These are phyloP conservation scores for Ustilago esculenta DNA, from an alignment of 1,284 basidiomycete species.

Conservation along the genomic window DNA sequence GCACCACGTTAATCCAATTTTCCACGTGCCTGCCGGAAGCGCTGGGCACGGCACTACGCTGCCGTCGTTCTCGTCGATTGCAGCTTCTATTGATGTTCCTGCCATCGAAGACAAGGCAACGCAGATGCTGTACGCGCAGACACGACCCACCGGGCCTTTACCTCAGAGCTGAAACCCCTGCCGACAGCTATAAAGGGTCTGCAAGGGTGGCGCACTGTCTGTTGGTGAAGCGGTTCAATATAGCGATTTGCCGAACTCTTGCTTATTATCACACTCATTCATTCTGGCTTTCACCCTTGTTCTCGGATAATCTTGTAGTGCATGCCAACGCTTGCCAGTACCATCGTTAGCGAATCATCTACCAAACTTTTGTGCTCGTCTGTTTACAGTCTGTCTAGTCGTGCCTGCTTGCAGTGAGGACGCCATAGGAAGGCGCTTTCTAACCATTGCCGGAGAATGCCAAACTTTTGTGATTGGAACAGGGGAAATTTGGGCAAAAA, in stretches of 20 bases:
- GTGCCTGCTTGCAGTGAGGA: too few species aligned
- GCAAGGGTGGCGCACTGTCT: too few species aligned
- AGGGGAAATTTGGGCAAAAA: neutral
- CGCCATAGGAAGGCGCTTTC: too few species aligned
- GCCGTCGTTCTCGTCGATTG: slow-evolving; percentile 56
- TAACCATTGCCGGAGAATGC: too few species aligned
- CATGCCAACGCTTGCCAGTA: slow-evolving; percentile 33
- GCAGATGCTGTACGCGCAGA: slow-evolving; percentile 38
- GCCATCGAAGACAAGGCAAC: slow-evolving; percentile 28
- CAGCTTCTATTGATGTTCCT: slow-evolving; percentile 40
- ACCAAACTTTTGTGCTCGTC: too few species aligned
- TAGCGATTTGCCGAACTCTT: too few species aligned
- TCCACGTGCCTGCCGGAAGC: slow-evolving; percentile 38
- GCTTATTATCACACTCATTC: neutral
- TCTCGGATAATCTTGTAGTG: slow-evolving; percentile 25
- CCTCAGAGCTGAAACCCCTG: slow-evolving; percentile 19
- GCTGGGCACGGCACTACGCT: slow-evolving; percentile 36
- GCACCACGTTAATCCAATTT: slow-evolving; percentile 52
- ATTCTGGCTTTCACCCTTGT: slow-evolving; percentile 4
- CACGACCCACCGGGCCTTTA: slow-evolving; percentile 20
- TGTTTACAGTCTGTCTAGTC: too few species aligned
- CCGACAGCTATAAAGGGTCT: neutral
- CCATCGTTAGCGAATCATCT: slow-evolving; percentile 21
- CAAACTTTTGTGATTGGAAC: neutral
- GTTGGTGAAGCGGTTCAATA: neutral